Base-by-base conservation (phyloP, 2,329 filamentous ascomycete genomes). In the Xylariaceae sp. region DNA sequence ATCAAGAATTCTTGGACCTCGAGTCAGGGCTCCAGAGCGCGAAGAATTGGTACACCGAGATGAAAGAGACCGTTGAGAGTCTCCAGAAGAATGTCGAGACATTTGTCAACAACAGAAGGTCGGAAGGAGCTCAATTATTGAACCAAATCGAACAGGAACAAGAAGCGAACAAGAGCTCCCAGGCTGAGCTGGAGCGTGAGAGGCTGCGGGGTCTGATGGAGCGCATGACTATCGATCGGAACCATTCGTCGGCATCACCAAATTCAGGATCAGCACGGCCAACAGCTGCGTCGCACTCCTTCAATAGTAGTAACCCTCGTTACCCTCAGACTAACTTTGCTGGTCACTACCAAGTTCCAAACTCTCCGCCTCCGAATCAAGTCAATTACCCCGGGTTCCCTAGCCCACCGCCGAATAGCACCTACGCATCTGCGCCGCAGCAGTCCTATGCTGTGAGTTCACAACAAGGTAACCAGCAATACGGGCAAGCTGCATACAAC, bases 81-180 rank as follows among this genome's bases (percentile, higher is more conserved):
- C 76, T 96, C 39, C 85, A 91, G 64, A 94, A 96, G 79, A 99
- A 99, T 64, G 94, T 99, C 1, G 92, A 97, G 61, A 88, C 88
- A 0, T 99, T 99, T 72, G 92, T 99, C 61, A 95, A 91, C 74
- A 99, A 99, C 70, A 83, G 94, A 48, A 79, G 92, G 56, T 87
- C 89, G 0, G 94, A 99, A 74, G 94, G 94, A 3, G 89, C 90
- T 0, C 89, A 96, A 68, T 80, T 99, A 5, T 80, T 99, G 34
- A 85, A 83, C 62, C 87, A 91, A 63, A 99, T 99, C 59, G 91
- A 96, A 70, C 85, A 88, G 61, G 84, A 87, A 47, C 86, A 86
- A 64, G 80, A 83, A 4, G 82, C 79, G 47, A 86, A 70, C 67
- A 80, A 81, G 68, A 73, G 68, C 48, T 72, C 75, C 3, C 78